These are phyloP conservation scores for Leccinum incarnatum DNA, from an alignment of 768 basidiomycete species.

Conservation along the genomic window DNA sequence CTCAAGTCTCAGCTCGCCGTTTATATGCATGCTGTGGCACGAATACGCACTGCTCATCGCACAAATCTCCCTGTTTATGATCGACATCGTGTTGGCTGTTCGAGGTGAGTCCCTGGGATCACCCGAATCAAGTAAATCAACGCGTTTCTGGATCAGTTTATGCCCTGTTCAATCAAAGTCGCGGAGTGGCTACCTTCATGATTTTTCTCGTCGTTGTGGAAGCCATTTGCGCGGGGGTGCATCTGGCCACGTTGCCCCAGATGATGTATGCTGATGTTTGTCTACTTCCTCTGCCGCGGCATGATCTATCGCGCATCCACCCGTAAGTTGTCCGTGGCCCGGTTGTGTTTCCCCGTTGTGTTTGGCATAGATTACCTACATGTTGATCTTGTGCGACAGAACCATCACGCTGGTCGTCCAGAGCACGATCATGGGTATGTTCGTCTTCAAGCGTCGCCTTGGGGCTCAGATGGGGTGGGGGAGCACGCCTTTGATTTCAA, in stretches of 20 bases:
- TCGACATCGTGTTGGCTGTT: conserved; percentile 23
- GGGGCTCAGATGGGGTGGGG: conserved; percentile 39
- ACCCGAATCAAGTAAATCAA: neutral
- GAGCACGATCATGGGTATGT: conserved; percentile 38
- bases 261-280: conserved; percentile 13
- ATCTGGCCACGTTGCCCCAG: conserved; percentile 20
- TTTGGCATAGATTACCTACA: neutral
- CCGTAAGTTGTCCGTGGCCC: conserved; percentile 18
- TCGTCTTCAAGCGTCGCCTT: conserved; percentile 35
- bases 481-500: conserved; percentile 37
- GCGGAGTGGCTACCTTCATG: conserved; percentile 24
- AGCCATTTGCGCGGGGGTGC: conserved; percentile 11
- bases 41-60: neutral
- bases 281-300: conserved; percentile 22
- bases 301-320: neutral
- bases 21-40: conserved; percentile 10
- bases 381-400: neutral
- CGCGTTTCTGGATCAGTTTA: conserved; percentile 11
- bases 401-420: conserved; percentile 31
- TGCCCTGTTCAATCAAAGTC: conserved; percentile 36
- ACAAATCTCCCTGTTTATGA: conserved; percentile 12
- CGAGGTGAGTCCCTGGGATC: conserved; percentile 19
- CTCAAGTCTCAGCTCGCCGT: conserved; percentile 6
- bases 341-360: neutral
- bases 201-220: conserved; percentile 10